These are phyloP conservation scores for Aethionema arabicum DNA, from an alignment of 345 rosid genomes.

Conservation along the genomic window DNA sequence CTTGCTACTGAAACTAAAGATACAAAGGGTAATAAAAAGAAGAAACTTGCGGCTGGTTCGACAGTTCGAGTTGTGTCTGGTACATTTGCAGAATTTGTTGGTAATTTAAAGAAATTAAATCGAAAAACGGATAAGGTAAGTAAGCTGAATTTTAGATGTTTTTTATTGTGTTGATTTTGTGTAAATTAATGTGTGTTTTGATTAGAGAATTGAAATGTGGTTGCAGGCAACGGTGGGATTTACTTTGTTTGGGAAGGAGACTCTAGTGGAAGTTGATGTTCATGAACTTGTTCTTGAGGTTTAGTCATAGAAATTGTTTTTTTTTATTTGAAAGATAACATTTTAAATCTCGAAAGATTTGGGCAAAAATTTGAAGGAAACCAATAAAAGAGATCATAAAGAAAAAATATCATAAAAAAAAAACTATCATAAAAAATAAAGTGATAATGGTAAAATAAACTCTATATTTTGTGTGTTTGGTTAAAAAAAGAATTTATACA, in stretches of 20 bases:
- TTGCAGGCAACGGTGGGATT: slow-evolving; percentile 86
- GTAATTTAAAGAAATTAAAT: slow-evolving; percentile 68
- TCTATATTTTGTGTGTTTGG: too few relatives aligned
- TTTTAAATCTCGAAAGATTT: neutral
- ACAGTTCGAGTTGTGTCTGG: slow-evolving; percentile 75
- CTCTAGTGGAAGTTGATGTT: slow-evolving; percentile 67
- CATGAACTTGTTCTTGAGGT: slow-evolving; percentile 65
- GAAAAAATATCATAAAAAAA: neutral
- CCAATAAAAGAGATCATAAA: neutral
- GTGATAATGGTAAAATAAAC: too few relatives aligned
- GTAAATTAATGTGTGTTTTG: slow-evolving; percentile 20
- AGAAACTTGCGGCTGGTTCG: slow-evolving; percentile 53
- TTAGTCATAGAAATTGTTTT: slow-evolving; percentile 34
- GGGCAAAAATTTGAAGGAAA: neutral
- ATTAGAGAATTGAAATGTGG: slow-evolving; percentile 8
- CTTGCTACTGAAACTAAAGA: slow-evolving; percentile 32
- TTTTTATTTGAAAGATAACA: slow-evolving; percentile 3
- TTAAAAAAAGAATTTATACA: too few relatives aligned
- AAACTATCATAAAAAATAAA: too few relatives aligned
- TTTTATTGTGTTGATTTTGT: slow-evolving; percentile 3
- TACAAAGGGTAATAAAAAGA: slow-evolving; percentile 39
- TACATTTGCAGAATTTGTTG: slow-evolving; percentile 68
- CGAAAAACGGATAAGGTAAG: slow-evolving; percentile 74
- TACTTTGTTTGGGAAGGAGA: slow-evolving; percentile 85
- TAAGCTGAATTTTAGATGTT: neutral